Evolutionary conservation across 805 yeast genomes (phyloP), one percentile per base, ranked within the genome.

Genomic region (Kuraishia hungarica): DNA sequence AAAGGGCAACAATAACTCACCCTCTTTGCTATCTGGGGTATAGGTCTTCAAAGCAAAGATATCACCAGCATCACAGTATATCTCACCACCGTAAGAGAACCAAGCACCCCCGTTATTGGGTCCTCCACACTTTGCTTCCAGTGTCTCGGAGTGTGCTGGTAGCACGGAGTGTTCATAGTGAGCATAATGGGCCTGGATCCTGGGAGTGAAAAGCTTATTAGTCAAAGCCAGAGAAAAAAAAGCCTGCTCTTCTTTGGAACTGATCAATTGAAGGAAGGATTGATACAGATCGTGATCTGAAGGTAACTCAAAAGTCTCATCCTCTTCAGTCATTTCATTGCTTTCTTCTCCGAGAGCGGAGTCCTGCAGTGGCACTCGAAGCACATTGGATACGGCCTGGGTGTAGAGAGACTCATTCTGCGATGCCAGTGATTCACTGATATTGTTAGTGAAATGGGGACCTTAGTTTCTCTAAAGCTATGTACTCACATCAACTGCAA

Each of bases 21-120:
- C 50, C 1, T 67, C 63, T 3, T 58, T 59, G 1, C 56, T 59
- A 8, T 52, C 51, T 5, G 65, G 61, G n/a, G 72, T 70, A 24
- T 73, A 72, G 0, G 89, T 80, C 65, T 86, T 85, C 55, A 94
- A 73, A 2, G 97, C 96, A 67, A 81, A 94, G 0, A 90, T 78
- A 56, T 87, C 96, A 55, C 82, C 88, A 2, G 84, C 72, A 10
- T 85, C 80, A 61, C 91, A 84, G 63, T 84, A 86, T 1, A 76
- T 66, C 24, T 74, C 73, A 52, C 79, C 79, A 56, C 84, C 82
- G 59, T 75, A 75, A 55, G 72, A 63, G 7, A 83, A 65, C 79
- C 88, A 84, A 5, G 73, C 65, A 1, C 62, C 55, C 26, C 55
- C 58, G 3, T 13, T 35, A 35, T 35, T 6, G 3, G 43, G 11